Evolutionary conservation across 139 green algal species (phyloP), one percentile per base, ranked within the genome.

Genomic region (Spirogloea muscicola): DNA sequence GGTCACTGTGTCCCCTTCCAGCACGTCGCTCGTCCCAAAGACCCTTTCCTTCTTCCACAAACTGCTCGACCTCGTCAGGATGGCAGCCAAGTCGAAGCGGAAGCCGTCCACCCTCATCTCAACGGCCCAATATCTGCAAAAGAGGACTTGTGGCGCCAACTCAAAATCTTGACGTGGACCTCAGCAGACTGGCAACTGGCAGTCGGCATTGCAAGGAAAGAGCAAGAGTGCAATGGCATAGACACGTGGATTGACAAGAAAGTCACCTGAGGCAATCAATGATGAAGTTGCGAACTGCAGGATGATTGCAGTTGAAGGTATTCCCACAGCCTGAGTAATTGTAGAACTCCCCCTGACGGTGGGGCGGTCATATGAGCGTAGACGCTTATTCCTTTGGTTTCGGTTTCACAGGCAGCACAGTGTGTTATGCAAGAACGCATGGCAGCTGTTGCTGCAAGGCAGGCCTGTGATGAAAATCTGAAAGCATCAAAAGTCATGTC

Each of bases 301-400:
- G 94, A 71, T 97, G 91, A 89, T 99, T 99, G 91, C 90, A 96
- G 86, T 98, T 98, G 82, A 99, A 77, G 10, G 95, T 98, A 87
- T 99, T 99, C 71, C 95, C 95, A 84, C 95, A 99, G 65, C 95
- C 95, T 18, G 79, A 88, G 90, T 98, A 99, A 88, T 99, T 99
- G 89, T 99, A 99, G 87, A 95, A 98, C 46, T 87, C 43, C 34
- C 82, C 82, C 73, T 81, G 73, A 4, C n/a, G n/a, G n/a, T n/a
- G n/a, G n/a, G n/a, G n/a, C n/a, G n/a, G n/a, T n/a, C n/a, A n/a
- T n/a, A n/a, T n/a, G n/a, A n/a, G n/a, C n/a, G n/a, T n/a, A n/a
- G n/a, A n/a, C n/a, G n/a, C n/a, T n/a, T n/a, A n/a, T n/a, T n/a
- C n/a, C n/a, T n/a, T n/a, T n/a, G n/a, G n/a, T n/a, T n/a, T n/a